A percentile compares a stretch with the other conserved stretches of the same genome.
Conservation (phyloP, 768 basidiomycete genomes). For the Kwoniella sp. region DNA sequence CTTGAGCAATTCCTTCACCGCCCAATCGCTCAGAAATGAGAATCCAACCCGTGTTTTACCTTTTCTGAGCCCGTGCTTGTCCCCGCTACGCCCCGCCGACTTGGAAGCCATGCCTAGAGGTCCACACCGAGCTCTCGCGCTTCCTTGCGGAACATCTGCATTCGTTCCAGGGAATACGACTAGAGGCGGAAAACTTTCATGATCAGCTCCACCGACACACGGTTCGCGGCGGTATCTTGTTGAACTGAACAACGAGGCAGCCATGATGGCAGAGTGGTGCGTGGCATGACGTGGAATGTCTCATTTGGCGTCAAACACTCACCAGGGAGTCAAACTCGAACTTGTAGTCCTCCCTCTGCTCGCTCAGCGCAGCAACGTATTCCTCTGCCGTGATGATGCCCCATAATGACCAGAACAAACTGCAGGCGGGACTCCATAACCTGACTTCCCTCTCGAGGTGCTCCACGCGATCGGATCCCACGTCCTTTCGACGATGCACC, state of each 20-base stretch:
- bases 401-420: slow-evolving; percentile 94
- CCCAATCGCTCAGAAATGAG: too few relatives aligned
- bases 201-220: neutral
- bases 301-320: slow-evolving; percentile 11
- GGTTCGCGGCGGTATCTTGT: too few relatives aligned
- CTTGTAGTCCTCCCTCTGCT: slow-evolving; percentile 56
- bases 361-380: slow-evolving; percentile 57
- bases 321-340: slow-evolving; percentile 84
- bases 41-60: too few relatives aligned
- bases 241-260: too few relatives aligned
- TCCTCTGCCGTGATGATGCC: slow-evolving; percentile 78
- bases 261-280: too few relatives aligned
- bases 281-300: too few relatives aligned
- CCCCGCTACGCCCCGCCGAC: too few relatives aligned
- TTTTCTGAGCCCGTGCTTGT: too few relatives aligned
- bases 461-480: slow-evolving; percentile 61
- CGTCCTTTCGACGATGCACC: slow-evolving; percentile 35
- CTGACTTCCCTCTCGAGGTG: slow-evolving; percentile 76
- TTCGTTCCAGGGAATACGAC: slow-evolving; percentile 66
- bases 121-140: slow-evolving; percentile 52
- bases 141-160: slow-evolving; percentile 58
- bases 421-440: slow-evolving; percentile 86
- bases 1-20: too few relatives aligned
- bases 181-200: slow-evolving; percentile 14
- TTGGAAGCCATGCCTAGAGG: too few relatives aligned